Evolutionary conservation across 306 rosid genomes (phyloP), one percentile per base, ranked within the genome.

Genomic region (Mimosa pudica): DNA sequence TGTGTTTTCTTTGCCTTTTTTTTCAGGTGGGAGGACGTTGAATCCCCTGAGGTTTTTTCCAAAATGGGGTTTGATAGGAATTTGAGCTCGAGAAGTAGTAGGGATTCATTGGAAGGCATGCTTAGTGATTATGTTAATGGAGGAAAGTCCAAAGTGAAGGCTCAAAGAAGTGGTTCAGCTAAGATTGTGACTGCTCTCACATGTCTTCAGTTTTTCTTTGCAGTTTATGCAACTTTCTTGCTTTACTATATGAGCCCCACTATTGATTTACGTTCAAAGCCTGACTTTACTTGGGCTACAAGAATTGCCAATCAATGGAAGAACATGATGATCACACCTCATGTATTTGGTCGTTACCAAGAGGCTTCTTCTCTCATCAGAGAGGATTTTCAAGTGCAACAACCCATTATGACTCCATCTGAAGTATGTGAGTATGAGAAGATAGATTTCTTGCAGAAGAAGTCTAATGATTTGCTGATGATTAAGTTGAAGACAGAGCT

Each of bases 401-500:
- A 33, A 7, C 87, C 92, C 17, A 65, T 86, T 55, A 85, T 38
- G 42, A 38, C 62, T 30, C 89, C 91, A 0, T 71, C 86, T 0
- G 75, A 84, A 32, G 92, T 88, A 0, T 95, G 99, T 42, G 96
- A 93, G 87, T 83, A 81, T 8, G 98, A 93, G 80, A 91, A 89
- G 82, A 91, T 95, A 49, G 98, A 95, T 74, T 95, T 95, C 81
- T 17, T 76, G 88, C 99, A 95, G 81, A 95, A 95, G 90, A 95
- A 93, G 88, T 92, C 97, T 14, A 89, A 72, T 33, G 99, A 95
- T 80, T 84, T 80, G 1, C 91, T 87, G 47, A 95, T 95, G 98
- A 90, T 93, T 68, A 88, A 90, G 91, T 16, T 90, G 12, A 95
- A 95, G 75, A 88, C 77, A 70, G 93, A 91, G 77, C 96, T 95